These are phyloP conservation scores for Trapa incisa DNA, from an alignment of 345 rosid genomes.

Conservation along the genomic window DNA sequence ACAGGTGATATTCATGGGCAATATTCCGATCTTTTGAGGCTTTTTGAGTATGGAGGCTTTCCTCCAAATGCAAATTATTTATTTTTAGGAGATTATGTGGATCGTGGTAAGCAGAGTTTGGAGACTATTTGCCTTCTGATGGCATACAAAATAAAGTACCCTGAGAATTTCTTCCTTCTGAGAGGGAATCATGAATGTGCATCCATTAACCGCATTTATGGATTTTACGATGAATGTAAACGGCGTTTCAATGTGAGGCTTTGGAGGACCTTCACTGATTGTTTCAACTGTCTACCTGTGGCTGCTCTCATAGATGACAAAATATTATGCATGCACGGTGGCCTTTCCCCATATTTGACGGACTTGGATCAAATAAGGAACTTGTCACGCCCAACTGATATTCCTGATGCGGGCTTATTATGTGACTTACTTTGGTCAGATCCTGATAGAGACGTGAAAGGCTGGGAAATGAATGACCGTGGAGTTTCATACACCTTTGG, in stretches of 20 bases:
- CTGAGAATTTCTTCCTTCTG: constrained; percentile 3
- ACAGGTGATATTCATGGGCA: neutral
- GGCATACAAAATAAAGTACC: constrained; percentile 2
- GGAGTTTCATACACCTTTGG: constrained; percentile 6
- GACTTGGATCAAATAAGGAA: constrained; percentile 4
- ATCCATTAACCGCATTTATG: neutral
- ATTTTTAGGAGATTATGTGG: constrained; percentile 5
- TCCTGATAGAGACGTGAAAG: constrained; percentile 2
- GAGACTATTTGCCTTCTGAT: constrained; percentile 3
- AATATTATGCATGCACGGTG: constrained; percentile 87
- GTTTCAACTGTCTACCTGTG: constrained; percentile 30
- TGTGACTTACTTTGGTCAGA: constrained; percentile 4
- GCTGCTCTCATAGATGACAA: constrained; percentile 77
- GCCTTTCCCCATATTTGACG: constrained; percentile 55
- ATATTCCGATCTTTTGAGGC: constrained; percentile 1
- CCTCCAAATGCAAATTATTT: constrained; percentile 3
- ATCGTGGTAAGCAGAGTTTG: constrained; percentile 5
- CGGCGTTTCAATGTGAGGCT: constrained; percentile 2
- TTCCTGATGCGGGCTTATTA: constrained; percentile 1
- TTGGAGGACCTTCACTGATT: constrained; percentile 2
- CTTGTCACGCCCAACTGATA: neutral
- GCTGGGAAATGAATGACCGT: constrained; percentile 5
- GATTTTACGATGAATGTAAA: constrained; percentile 4
- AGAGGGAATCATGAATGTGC: constrained; percentile 5
- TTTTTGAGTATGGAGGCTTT: constrained; percentile 5